phyloP scores from a whole-genome alignment of 140 eudicot genomes.

The Anethum foeniculum region DNA sequence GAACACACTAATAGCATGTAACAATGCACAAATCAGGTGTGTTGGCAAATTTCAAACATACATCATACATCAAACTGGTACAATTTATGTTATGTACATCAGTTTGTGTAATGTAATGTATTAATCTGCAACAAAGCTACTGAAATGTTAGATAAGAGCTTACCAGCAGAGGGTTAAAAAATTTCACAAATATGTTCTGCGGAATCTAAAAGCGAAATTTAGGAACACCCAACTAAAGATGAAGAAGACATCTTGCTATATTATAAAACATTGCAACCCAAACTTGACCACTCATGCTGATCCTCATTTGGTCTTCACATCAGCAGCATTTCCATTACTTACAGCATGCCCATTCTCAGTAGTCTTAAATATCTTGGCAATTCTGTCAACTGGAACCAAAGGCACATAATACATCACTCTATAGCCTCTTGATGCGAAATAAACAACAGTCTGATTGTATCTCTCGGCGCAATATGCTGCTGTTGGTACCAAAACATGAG shows the following conservation, averaged over 20 bases:
- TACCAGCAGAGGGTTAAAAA: too few relatives aligned
- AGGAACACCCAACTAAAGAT: neutral
- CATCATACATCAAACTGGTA: neutral
- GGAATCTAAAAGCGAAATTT: neutral
- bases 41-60: neutral
- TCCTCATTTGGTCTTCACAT: slow-evolving; percentile 6
- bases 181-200: too few relatives aligned
- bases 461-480: slow-evolving; percentile 49
- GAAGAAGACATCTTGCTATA: neutral
- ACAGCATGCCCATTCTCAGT: slow-evolving; percentile 26
- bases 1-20: neutral
- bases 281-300: neutral
- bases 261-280: neutral
- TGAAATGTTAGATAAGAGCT: neutral
- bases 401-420: slow-evolving; percentile 49
- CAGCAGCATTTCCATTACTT: slow-evolving; percentile 19
- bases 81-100: too few relatives aligned
- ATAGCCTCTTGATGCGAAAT: slow-evolving; percentile 49
- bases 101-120: neutral
- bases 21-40: neutral
- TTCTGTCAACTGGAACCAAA: slow-evolving; percentile 59
- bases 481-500: slow-evolving; percentile 54
- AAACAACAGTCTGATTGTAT: slow-evolving; percentile 39
- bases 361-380: slow-evolving; percentile 51
- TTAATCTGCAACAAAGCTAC: neutral